A percentile compares a stretch with the other conserved stretches of the same genome.
phyloP scores from a whole-genome alignment of 2,329 filamentous ascomycete genomes.

The Pezicula radicicola region DNA sequence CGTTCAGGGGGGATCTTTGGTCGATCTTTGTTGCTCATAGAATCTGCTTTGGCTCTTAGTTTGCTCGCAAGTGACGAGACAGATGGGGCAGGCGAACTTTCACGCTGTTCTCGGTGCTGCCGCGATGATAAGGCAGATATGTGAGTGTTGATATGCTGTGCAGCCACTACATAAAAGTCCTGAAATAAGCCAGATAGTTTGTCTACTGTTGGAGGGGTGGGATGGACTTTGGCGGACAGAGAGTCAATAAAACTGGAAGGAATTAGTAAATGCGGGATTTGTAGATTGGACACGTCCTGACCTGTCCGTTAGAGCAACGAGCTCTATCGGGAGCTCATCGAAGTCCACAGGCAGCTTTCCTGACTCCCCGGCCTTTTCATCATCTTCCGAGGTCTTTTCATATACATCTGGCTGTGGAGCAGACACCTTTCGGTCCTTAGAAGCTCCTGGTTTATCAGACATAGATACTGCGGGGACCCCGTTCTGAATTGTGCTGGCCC shows the following conservation, averaged over 20 bases:
- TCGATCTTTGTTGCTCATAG: constrained; percentile 49
- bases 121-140: constrained; percentile 75
- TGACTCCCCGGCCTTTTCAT: constrained; percentile 11
- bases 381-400: constrained; percentile 19
- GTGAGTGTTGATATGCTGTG: constrained; percentile 81
- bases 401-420: not conserved
- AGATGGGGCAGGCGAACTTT: constrained; percentile 54
- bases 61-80: constrained; percentile 54
- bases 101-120: constrained; percentile 70
- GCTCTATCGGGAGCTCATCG: constrained; percentile 90
- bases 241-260: constrained; percentile 79
- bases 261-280: constrained; percentile 15
- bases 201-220: constrained; percentile 79
- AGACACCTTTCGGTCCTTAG: not conserved
- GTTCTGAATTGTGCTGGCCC: constrained; percentile 29
- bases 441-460: constrained; percentile 10
- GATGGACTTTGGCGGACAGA: constrained; percentile 80
- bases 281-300: constrained; percentile 31
- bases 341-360: constrained; percentile 48
- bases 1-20: constrained; percentile 34
- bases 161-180: constrained; percentile 83
- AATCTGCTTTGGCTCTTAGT: constrained; percentile 52
- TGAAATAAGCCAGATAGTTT: constrained; percentile 85
- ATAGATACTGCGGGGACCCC: constrained; percentile 13
- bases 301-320: constrained; percentile 87